A percentile compares a stretch with the other conserved stretches of the same genome.
These are phyloP conservation scores for Hordeum marinum DNA, from an alignment of 176 grass and related monocot genomes.

Conservation along the genomic window DNA sequence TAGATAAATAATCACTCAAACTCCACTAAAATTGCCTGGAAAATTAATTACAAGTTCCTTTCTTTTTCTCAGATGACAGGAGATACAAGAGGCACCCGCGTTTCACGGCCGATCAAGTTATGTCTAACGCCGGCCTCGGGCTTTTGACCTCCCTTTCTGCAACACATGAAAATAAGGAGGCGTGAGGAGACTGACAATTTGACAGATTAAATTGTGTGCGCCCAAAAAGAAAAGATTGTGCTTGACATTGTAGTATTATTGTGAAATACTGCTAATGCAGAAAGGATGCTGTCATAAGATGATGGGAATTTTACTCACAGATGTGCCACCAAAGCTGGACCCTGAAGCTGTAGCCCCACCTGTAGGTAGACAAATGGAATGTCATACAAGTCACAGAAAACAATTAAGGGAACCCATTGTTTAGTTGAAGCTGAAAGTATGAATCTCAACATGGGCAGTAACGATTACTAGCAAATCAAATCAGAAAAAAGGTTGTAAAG, in stretches of 20 bases:
- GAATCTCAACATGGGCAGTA: neutral
- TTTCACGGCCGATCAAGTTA: neutral
- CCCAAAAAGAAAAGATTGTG: conserved; percentile 5
- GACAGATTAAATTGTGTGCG: neutral
- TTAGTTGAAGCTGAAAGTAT: neutral
- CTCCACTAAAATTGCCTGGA: conserved; percentile 8
- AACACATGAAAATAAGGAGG: neutral
- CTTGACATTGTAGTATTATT: neutral
- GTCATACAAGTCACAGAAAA: conserved; percentile 12
- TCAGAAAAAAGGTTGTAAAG: neutral
- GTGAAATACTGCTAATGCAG: neutral
- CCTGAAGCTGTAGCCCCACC: conserved; percentile 75
- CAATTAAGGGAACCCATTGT: neutral
- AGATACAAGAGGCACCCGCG: conserved; percentile 2
- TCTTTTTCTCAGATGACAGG: neutral
- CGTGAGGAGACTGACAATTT: neutral
- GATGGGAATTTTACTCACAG: conserved; percentile 52
- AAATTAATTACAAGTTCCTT: conserved; percentile 32
- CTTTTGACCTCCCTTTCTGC: conserved; percentile 83
- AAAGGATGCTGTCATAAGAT: neutral
- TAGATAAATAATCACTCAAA: neutral
- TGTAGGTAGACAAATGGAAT: conserved; percentile 18
- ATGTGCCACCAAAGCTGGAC: conserved; percentile 82
- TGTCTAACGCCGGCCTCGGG: conserved; percentile 55
- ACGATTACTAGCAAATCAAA: neutral